Base-by-base conservation (phyloP, 331 rosid genomes). In the Rosa hybrid region DNA sequence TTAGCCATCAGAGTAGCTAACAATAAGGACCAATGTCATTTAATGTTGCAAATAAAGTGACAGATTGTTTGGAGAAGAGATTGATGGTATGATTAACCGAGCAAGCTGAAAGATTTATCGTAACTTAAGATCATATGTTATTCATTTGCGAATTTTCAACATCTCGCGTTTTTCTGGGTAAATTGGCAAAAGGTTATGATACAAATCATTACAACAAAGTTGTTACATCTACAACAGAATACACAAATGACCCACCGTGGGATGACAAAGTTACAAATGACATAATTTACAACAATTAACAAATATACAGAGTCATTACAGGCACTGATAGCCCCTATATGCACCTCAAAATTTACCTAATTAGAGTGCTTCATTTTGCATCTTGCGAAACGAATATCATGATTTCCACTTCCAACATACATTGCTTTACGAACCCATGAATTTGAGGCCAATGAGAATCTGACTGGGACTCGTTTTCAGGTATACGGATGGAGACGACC, bases 271-370 rank as follows among this genome's bases (percentile, higher is more conserved):
- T 59, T 53, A 45, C 70, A 68, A 41, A 8, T 21, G 79, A 48
- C 76, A 71, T 72, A 62, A 14, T 79, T 48, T 57, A 74, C 74
- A 74, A 83, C 77, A 78, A 72, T 38, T 23, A n/a, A 42, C 70
- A 51, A 74, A 57, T 21, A 23, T 34, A 56, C 56, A 13, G 20
- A 53, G 10, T 9, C 64, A 34, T 57, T 38, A 7, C 14, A 11
- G 7, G 12, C 70, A 7, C 77, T n/a, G 12, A 0, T 74, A 67
- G 68, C 70, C 70, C 48, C 68, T 75, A 69, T 5, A 73, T 7
- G 34, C 34, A 74, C 67, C 38, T 30, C 27, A 74, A 34, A 20
- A 34, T 34, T 57, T 38, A 38, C 56, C 71, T 23, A 34, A 12
- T 12, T 63, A 18, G 56, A 14, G 51, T 41, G 69, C n/a, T 59